Evolutionary conservation across 768 basidiomycete species (phyloP).

Genomic region (Suillus bovinus): DNA sequence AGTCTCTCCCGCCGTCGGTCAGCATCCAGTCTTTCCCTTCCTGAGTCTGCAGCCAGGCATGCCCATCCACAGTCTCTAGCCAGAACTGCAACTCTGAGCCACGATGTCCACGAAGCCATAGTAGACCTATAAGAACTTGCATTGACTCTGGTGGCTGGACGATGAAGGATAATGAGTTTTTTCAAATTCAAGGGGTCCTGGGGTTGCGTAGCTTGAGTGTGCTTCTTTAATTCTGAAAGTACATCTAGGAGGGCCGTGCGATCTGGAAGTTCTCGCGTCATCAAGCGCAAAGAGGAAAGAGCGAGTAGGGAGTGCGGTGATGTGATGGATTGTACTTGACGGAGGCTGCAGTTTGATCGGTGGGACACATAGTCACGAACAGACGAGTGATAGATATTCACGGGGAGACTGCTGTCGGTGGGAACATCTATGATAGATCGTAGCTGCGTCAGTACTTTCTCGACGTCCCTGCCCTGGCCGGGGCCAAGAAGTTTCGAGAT

Average conservation of each 20-base stretch:
- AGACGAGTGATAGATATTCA: background rate
- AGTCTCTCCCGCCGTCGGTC: background rate
- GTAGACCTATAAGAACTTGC: background rate
- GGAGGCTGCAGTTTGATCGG: background rate
- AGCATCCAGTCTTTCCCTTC: background rate
- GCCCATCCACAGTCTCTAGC: background rate
- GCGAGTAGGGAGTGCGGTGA: background rate
- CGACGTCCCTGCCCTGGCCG: background rate
- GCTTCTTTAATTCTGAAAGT: background rate
- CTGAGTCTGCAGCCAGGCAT: background rate
- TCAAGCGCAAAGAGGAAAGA: background rate
- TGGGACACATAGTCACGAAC: background rate
- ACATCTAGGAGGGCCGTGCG: background rate
- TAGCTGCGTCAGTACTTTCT: background rate
- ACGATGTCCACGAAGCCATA: background rate
- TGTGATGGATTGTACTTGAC: background rate
- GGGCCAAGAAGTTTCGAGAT: background rate
- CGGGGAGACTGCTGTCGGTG: background rate
- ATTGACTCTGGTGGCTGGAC: background rate
- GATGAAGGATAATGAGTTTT: background rate
- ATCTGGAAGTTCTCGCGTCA: background rate
- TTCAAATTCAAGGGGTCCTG: background rate
- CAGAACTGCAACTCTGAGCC: background rate
- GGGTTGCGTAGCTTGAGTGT: background rate
- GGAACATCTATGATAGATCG: background rate